A percentile compares a stretch with the other conserved stretches of the same genome.
Evolutionary conservation across 2,329 filamentous ascomycete species (phyloP).

Genomic region (Venturia carpophila): DNA sequence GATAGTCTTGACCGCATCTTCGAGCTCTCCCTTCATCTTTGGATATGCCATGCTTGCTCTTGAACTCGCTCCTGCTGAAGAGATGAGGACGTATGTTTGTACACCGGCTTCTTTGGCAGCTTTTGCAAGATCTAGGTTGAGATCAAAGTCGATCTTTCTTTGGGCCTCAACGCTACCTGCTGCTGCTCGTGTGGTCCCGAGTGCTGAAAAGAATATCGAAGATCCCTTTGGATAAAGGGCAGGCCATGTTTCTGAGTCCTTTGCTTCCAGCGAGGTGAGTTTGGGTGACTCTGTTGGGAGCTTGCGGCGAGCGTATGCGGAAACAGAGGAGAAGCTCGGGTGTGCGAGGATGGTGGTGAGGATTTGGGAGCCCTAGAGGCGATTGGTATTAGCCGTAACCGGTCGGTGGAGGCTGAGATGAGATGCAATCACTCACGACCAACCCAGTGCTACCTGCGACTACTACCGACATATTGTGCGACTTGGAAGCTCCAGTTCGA

Average conservation of each 20-base stretch:
- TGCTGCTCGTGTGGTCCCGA: constrained; percentile 69
- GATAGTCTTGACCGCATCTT: constrained; percentile 64
- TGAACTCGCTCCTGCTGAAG: constrained; percentile 46
- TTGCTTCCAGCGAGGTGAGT: constrained; percentile 57
- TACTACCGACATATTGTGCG: constrained; percentile 40
- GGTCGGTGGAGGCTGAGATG: constrained; percentile 18
- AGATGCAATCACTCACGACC: constrained; percentile 33
- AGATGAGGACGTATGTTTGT: constrained; percentile 71
- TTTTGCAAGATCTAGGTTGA: constrained; percentile 71
- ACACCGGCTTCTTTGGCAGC: constrained; percentile 66
- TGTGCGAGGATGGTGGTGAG: constrained; percentile 54
- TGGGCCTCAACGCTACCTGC: constrained; percentile 74
- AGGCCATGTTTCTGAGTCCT: constrained; percentile 64
- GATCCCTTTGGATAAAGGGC: constrained; percentile 41
- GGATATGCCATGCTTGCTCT: constrained; percentile 48
- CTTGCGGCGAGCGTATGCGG: constrained; percentile 59
- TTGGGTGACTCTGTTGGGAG: constrained; percentile 51
- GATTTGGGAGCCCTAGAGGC: constrained; percentile 60
- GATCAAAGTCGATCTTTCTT: constrained; percentile 79
- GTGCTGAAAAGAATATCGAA: constrained; percentile 61
- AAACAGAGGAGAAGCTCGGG: constrained; percentile 45
- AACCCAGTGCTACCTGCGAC: constrained; percentile 61
- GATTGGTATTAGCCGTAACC: constrained; percentile 23
- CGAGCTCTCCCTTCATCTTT: constrained; percentile 80
- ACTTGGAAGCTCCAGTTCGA: neutral